These are phyloP conservation scores for Inga laurina DNA, from an alignment of 306 rosid genomes.

Conservation along the genomic window DNA sequence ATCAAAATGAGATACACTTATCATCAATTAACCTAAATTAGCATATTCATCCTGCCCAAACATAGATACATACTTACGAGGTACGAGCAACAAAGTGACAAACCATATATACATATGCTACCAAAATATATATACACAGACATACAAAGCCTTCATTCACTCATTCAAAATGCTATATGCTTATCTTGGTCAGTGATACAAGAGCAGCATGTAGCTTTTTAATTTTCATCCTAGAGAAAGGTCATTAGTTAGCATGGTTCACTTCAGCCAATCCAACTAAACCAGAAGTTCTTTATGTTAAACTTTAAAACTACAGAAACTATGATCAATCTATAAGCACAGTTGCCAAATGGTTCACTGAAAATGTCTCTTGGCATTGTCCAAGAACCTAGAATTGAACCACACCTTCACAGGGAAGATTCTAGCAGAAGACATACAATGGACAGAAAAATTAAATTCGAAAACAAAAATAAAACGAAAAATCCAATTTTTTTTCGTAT, in stretches of 20 bases:
- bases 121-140: neutral
- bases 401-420: neutral
- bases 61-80: neutral
- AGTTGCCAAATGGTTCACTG: neutral
- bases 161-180: neutral
- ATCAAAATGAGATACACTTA: neutral
- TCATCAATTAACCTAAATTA: neutral
- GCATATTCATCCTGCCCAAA: neutral
- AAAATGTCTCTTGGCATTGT: neutral
- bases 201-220: neutral
- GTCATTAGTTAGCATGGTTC: neutral
- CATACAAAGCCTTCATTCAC: neutral
- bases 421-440: conserved; percentile 1
- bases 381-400: neutral
- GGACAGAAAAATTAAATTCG: neutral
- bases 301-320: neutral
- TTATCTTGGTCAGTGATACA: neutral
- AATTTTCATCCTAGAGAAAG: neutral
- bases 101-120: neutral
- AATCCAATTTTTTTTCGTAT: neutral
- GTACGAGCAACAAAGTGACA: neutral
- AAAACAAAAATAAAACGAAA: neutral
- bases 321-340: neutral
- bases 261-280: neutral
- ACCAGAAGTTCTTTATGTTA: neutral